phyloP scores from a whole-genome alignment of 257 asterid genomes.

The Anisodus tanguticus region DNA sequence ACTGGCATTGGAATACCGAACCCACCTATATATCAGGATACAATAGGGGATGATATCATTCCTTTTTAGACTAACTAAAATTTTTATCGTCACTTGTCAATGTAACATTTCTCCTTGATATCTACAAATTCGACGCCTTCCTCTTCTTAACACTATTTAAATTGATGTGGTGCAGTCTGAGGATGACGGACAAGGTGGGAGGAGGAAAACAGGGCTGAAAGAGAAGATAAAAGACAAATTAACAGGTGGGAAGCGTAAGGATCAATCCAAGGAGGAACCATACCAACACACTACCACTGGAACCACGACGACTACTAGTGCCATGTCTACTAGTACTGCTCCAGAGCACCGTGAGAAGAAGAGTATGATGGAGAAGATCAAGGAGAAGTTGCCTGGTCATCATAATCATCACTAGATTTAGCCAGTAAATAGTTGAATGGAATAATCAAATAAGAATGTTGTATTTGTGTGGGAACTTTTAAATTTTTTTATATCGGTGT shows the following conservation, averaged over 20 bases:
- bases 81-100: too few relatives aligned
- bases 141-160: not conserved
- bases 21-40: too few relatives aligned
- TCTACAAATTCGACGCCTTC: not conserved
- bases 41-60: too few relatives aligned
- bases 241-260: slow-evolving; percentile 49
- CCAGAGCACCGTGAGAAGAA: slow-evolving; percentile 66
- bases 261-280: slow-evolving; percentile 34
- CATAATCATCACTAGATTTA: slow-evolving; percentile 42
- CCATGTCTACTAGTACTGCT: slow-evolving; percentile 38
- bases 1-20: too few relatives aligned
- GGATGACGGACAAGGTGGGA: slow-evolving; percentile 78
- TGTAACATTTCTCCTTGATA: not conserved
- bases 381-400: slow-evolving; percentile 80
- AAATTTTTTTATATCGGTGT: not conserved
- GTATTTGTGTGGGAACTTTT: not conserved
- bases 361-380: slow-evolving; percentile 74
- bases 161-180: slow-evolving; percentile 50
- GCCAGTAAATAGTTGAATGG: not conserved
- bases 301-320: slow-evolving; percentile 36
- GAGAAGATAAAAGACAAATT: slow-evolving; percentile 71
- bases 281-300: slow-evolving; percentile 30
- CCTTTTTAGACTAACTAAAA: too few relatives aligned
- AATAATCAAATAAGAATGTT: not conserved
- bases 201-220: slow-evolving; percentile 67